A percentile compares a stretch with the other conserved stretches of the same genome.
Conservation (phyloP, 2,329 filamentous ascomycete species). For the Ceratocystis harringtonii region DNA sequence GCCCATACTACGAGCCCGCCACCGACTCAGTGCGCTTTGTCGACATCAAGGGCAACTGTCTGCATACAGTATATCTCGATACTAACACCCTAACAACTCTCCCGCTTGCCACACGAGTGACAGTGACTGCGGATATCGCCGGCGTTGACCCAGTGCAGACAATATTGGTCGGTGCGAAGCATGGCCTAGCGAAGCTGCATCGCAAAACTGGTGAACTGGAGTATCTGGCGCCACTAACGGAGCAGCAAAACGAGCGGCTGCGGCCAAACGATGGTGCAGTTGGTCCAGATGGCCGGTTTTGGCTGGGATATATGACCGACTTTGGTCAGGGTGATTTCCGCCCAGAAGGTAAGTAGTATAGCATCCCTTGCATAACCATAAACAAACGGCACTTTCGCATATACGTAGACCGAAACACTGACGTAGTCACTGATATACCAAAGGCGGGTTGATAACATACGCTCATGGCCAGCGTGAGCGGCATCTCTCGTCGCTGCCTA, state of each 20-base stretch:
- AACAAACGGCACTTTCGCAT: not conserved
- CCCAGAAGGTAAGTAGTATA: constrained; percentile 37
- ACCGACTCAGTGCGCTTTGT: constrained; percentile 58
- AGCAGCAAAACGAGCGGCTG: constrained; percentile 36
- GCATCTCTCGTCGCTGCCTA: constrained; percentile 50
- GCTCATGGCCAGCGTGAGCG: constrained; percentile 40
- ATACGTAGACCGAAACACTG: not conserved
- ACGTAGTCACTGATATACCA: not conserved
- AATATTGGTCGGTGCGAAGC: constrained; percentile 66
- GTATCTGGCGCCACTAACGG: constrained; percentile 36
- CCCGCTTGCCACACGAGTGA: constrained; percentile 39
- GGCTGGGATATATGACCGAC: constrained; percentile 78
- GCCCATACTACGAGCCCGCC: constrained; percentile 54
- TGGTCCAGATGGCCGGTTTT: constrained; percentile 68
- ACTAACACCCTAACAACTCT: constrained; percentile 44
- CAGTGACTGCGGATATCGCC: constrained; percentile 66
- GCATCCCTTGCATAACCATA: constrained; percentile 15
- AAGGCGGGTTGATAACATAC: constrained; percentile 62
- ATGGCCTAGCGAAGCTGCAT: constrained; percentile 66
- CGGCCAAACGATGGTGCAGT: constrained; percentile 70
- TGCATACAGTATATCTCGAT: constrained; percentile 55
- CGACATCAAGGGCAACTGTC: constrained; percentile 63
- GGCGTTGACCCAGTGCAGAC: constrained; percentile 45
- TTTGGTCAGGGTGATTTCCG: constrained; percentile 42
- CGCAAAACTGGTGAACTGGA: constrained; percentile 40